Evolutionary conservation across 495 filamentous ascomycete genomes (phyloP).

Genomic region (Annulohypoxylon stygium): DNA sequence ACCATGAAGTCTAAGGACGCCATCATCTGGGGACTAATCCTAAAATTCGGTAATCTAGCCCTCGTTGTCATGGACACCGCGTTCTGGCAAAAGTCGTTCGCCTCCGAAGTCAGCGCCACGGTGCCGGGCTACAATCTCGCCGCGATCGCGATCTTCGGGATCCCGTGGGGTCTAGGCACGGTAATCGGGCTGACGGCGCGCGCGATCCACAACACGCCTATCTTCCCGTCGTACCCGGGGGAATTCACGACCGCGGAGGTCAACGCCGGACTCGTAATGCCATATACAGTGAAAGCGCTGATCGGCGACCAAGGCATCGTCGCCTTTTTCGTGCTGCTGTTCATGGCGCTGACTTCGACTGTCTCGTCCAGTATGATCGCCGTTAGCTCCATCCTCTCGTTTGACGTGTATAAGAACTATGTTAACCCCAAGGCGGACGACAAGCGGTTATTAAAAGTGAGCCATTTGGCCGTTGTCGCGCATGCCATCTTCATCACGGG

Average conservation of each 20-base stretch:
- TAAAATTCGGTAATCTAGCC: conserved; percentile 64
- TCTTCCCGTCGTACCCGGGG: conserved; percentile 72
- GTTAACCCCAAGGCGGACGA: conserved; percentile 69
- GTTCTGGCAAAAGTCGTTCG: conserved; percentile 67
- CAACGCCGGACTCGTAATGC: conserved; percentile 81
- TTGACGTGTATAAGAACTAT: conserved; percentile 80
- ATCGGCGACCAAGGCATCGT: conserved; percentile 84
- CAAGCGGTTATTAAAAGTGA: conserved; percentile 78
- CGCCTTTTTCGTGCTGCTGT: conserved; percentile 80
- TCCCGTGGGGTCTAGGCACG: conserved; percentile 85
- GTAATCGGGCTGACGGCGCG: conserved; percentile 85
- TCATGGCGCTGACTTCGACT: conserved; percentile 90
- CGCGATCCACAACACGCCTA: conserved; percentile 76
- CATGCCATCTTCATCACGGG: conserved; percentile 81
- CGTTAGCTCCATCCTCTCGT: conserved; percentile 85
- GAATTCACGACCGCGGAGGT: conserved; percentile 76
- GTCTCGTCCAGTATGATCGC: conserved; percentile 85
- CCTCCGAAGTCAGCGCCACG: conserved; percentile 65
- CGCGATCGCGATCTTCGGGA: conserved; percentile 86
- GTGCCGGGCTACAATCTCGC: conserved; percentile 88
- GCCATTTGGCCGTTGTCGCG: conserved; percentile 75
- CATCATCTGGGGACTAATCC: conserved; percentile 63
- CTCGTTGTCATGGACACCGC: conserved; percentile 67
- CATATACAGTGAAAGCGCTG: conserved; percentile 81
- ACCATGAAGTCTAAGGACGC: conserved; percentile 66